These are phyloP conservation scores for Asclepias syriaca DNA, from an alignment of 257 asterid genomes.

Conservation along the genomic window DNA sequence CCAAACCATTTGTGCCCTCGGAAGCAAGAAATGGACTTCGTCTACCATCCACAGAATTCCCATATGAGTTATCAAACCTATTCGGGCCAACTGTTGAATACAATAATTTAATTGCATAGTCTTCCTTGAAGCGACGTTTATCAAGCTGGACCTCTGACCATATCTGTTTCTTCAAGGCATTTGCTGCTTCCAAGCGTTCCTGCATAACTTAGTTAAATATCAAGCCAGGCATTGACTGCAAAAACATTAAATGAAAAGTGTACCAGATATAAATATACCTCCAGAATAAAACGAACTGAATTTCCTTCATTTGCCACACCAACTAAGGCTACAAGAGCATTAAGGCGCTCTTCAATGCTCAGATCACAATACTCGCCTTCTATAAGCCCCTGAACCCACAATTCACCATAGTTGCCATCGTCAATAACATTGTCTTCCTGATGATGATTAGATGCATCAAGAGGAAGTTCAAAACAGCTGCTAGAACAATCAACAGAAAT, in stretches of 20 bases:
- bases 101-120: slow-evolving; percentile 38
- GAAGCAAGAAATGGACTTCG: slow-evolving; percentile 30
- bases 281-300: slow-evolving; percentile 60
- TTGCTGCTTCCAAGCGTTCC: slow-evolving; percentile 98
- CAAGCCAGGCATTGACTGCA: slow-evolving; percentile 13
- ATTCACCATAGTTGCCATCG: slow-evolving; percentile 48
- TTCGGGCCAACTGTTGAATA: slow-evolving; percentile 25
- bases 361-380: slow-evolving; percentile 77
- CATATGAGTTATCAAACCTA: slow-evolving; percentile 28
- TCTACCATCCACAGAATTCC: slow-evolving; percentile 27
- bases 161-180: slow-evolving; percentile 89
- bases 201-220: slow-evolving; percentile 31
- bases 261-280: slow-evolving; percentile 41
- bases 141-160: slow-evolving; percentile 95
- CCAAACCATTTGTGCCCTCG: slow-evolving; percentile 33
- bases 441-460: slow-evolving; percentile 19
- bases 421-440: slow-evolving; percentile 44
- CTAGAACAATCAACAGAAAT: slow-evolving; percentile 25
- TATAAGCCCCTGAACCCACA: slow-evolving; percentile 85
- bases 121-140: slow-evolving; percentile 84
- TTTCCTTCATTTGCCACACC: slow-evolving; percentile 85
- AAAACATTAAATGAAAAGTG: slow-evolving; percentile 1
- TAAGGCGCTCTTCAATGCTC: slow-evolving; percentile 73
- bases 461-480: slow-evolving; percentile 14
- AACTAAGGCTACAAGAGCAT: slow-evolving; percentile 70